A percentile compares a stretch with the other conserved stretches of the same genome.
Conservation (phyloP, 2,329 filamentous ascomycete genomes). For the Coleophoma eucalyptorum region DNA sequence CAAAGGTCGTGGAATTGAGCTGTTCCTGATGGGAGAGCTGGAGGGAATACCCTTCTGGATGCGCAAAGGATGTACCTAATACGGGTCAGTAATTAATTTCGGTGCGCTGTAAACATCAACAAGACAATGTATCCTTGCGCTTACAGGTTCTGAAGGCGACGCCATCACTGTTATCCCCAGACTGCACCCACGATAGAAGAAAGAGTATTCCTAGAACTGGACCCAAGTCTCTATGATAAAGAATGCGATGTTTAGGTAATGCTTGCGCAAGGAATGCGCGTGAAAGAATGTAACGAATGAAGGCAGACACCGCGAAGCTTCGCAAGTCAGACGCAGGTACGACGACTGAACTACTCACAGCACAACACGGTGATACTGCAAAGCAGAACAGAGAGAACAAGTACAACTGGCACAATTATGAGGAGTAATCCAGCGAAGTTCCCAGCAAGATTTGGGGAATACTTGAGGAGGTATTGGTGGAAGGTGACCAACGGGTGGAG, state of each 20-base stretch:
- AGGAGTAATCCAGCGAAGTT: neutral
- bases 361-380: neutral
- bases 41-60: slow-evolving; percentile 66
- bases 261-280: neutral
- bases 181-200: neutral
- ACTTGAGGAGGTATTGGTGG: slow-evolving; percentile 1
- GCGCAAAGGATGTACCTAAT: slow-evolving; percentile 71
- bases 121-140: slow-evolving; percentile 1
- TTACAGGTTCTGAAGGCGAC: slow-evolving; percentile 21
- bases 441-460: neutral
- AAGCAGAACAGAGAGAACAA: neutral
- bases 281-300: neutral
- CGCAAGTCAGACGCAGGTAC: neutral
- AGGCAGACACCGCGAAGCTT: neutral
- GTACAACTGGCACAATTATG: neutral
- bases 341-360: no score
- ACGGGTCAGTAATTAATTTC: neutral
- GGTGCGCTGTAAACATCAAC: slow-evolving; percentile 8
- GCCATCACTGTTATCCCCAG: slow-evolving; percentile 12
- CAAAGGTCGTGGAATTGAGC: slow-evolving; percentile 67
- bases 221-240: neutral
- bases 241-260: neutral
- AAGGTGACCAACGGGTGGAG: neutral
- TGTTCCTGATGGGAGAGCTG: slow-evolving; percentile 59
- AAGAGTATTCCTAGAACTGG: neutral